These are phyloP conservation scores for Cyphellophora europaea DNA, from an alignment of 2,329 filamentous ascomycete genomes.

Conservation along the genomic window DNA sequence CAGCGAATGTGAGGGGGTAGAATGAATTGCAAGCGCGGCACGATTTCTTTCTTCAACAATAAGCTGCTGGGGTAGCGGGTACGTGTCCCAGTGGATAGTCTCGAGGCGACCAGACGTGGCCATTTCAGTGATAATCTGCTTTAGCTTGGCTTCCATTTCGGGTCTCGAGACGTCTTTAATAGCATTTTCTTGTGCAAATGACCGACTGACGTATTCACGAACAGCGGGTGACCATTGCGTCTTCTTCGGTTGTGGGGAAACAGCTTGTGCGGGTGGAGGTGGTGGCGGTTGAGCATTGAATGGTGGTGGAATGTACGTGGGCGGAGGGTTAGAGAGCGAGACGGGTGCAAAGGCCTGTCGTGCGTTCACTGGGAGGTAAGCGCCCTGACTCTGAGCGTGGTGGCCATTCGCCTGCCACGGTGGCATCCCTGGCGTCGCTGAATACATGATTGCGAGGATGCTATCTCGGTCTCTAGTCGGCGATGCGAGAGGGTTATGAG, in stretches of 20 bases:
- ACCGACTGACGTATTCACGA: constrained; percentile 78
- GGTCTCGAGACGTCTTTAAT: constrained; percentile 51
- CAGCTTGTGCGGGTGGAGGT: constrained; percentile 19
- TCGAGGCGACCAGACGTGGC: constrained; percentile 65
- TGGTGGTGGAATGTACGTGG: constrained; percentile 20
- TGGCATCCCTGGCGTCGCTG: constrained; percentile 12
- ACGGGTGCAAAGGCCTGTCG: constrained; percentile 48
- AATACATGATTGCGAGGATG: constrained; percentile 21
- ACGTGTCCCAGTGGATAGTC: constrained; percentile 68
- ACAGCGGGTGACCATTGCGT: constrained; percentile 74
- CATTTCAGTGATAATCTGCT: constrained; percentile 72
- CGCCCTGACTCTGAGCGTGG: constrained; percentile 31
- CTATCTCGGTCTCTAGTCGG: no score
- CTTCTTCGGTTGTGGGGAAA: constrained; percentile 38
- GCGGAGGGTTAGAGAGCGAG: constrained; percentile 13
- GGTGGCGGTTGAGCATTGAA: constrained; percentile 17
- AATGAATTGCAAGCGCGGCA: constrained; percentile 12
- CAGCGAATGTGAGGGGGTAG: constrained; percentile 16
- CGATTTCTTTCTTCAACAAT: constrained; percentile 59
- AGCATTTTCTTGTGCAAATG: constrained; percentile 67
- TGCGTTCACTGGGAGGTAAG: constrained; percentile 54
- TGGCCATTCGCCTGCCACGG: constrained; percentile 14
- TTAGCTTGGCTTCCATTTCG: constrained; percentile 78
- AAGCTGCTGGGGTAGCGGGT: constrained; percentile 78
- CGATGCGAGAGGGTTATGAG: no score